Conservation (phyloP, 495 filamentous ascomycete genomes). For the Penicillium alfredii region DNA sequence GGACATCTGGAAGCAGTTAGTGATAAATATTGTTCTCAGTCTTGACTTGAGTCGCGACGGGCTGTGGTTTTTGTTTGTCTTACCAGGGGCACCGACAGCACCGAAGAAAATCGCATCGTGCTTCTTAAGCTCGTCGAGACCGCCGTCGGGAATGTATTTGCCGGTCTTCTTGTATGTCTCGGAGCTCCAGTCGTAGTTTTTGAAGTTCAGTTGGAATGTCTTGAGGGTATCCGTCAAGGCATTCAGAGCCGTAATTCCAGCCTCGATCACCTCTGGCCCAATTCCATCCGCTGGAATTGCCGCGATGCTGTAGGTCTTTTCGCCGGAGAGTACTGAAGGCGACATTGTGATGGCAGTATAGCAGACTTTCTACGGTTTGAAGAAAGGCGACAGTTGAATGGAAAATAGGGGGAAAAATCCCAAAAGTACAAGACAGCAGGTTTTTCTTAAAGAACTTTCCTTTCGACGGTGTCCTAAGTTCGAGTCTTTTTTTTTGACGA, state of each 20-base stretch:
- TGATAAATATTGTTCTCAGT: too few relatives aligned
- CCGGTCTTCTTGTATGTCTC: slow-evolving; percentile 49
- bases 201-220: slow-evolving; percentile 46
- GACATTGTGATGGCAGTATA: slow-evolving; percentile 11
- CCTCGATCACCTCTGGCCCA: slow-evolving; percentile 48
- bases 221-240: slow-evolving; percentile 37
- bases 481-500: too few relatives aligned
- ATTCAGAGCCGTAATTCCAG: slow-evolving; percentile 42
- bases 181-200: slow-evolving; percentile 47
- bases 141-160: slow-evolving; percentile 50
- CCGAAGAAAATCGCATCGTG: slow-evolving; percentile 53
- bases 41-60: too few relatives aligned
- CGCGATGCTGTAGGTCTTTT: slow-evolving; percentile 41
- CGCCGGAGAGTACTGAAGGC: slow-evolving; percentile 2
- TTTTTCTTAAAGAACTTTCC: too few relatives aligned
- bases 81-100: slow-evolving; percentile 51
- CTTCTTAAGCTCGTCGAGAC: slow-evolving; percentile 45
- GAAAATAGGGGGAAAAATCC: too few relatives aligned
- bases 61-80: not conserved
- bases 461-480: too few relatives aligned
- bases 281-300: slow-evolving; percentile 52
- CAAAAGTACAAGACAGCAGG: too few relatives aligned
- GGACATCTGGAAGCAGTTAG: slow-evolving; percentile 41
- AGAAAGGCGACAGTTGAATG: too few relatives aligned
- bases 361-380: too few relatives aligned